Evolutionary conservation across 2,329 filamentous ascomycete genomes (phyloP), one percentile per base, ranked within the genome.

Genomic region (Monosporascus cannonballus): DNA sequence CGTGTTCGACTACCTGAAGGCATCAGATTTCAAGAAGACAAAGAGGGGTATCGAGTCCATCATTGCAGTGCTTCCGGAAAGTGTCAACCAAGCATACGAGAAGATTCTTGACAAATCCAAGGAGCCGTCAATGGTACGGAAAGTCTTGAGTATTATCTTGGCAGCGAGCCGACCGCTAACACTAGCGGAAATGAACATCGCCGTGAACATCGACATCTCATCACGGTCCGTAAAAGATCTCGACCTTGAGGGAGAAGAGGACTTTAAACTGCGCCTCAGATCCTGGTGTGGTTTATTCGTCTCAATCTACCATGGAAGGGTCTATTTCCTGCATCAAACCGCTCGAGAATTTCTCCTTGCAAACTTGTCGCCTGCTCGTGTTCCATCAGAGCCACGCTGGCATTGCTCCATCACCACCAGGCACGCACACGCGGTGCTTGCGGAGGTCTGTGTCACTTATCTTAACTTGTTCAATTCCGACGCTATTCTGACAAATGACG

Each of bases 281-380:
- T 48, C 50, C 1, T 62, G 25, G 56, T 68, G 62, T 50, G 62
- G 66, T 6, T 52, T 69, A 2, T 69, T 69, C 38, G 45, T 69
- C 25, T 62, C 59, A 5, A 52, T 67, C 11, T 14, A 69, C 36
- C 46, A 63, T 11, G 58, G 51, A n/a, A 64, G 48, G 9, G 45
- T 69, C 46, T 65, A 67, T 45, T 61, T 69, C 36, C 51, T 69
- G 14, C 64, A 69, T 51, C 64, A 69, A 58, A 68, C 65, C 2
- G 67, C 64, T 39, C 57, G 63, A 7, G 65, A 68, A 48, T 69
- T 68, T 55, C 64, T 69, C 39, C 53, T 65, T 1, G 51, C 55
- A 49, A 46, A 59, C 41, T 48, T 24, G 11, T 25, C 38, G 17
- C 27, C 27, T 30, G 27, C 27, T 14, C 27, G 11, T 30, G 27